Base-by-base conservation (phyloP, 2,329 filamentous ascomycete genomes). In the Penicillium sp. region DNA sequence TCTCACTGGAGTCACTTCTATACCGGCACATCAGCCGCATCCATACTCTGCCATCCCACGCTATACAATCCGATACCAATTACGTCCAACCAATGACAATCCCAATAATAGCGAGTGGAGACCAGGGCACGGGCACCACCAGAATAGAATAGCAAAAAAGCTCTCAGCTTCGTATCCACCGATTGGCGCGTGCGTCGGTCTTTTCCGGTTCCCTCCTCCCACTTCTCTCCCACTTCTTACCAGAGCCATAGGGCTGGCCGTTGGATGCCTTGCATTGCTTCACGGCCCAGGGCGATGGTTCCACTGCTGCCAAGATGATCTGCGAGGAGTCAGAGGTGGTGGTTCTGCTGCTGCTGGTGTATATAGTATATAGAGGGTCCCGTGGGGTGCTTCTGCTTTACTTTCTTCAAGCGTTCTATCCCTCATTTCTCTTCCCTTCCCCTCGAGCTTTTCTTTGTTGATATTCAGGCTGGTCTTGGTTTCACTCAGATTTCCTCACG, bases 221-320 rank as follows among this genome's bases (percentile, higher is more conserved):
- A 10, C 29, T 50, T 34, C 24, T 29, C n/a, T 4, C 15, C 17
- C n/a, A n/a, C 7, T 46, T 39, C 41, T 37, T 56, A 54, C 57
- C 57, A 58, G 55, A 45, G 7, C 54, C 56, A 26, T 59, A 59
- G 57, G 57, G 57, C 57, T 59, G 57, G 55, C 51, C 55, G 55
- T 58, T 57, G 52, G 42, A 49, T 51, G 51, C 34, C 24, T 48
- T 40, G 27, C 36, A 42, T 49, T 36, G 36, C 46, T 40, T 40
- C 36, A 40, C 36, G 36, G 36, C 21, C 36, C 36, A 40, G 36
- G 36, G 36, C 24, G 15, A 29, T 40, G 46, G 46, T 23, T 45
- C 49, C 26, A 43, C 42, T 26, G 7, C 27, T 3, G 37, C 37
- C 37, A 26, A 41, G 23, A 29, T 27, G 39, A 42, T 42, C 36